Base-by-base conservation (phyloP, 2,329 filamentous ascomycete species). In the Talaromyces sp. region DNA sequence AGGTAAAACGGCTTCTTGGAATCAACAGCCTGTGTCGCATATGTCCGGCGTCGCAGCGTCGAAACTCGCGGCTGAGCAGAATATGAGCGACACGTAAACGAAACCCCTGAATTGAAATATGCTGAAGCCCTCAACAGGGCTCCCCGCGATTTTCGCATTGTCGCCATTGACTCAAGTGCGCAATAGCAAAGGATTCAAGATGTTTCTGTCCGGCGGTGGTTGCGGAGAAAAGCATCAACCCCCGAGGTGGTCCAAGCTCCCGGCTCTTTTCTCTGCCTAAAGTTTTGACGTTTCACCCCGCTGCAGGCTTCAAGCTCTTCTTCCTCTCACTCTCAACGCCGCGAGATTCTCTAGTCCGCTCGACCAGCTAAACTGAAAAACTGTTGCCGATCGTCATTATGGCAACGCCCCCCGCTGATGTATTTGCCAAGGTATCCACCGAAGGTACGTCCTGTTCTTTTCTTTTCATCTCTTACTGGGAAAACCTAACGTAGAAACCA, bases 1-100 rank as follows among this genome's bases (percentile, higher is more conserved):
- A 96, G 83, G 81, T 98, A 99, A 80, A 89, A 97, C 9, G 93
- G 92, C 79, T 98, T 98, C 63, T 78, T 74, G 3, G 66, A 59
- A 44, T 59, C 61, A 27, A 62, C 58, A 54, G 73, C 60, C 19
- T 65, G 66, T 47, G 72, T 72, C 64, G 72, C 71, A 64, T 71
- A 67, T 60, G 67, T 67, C 60, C 72, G 69, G 36, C 67, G 69
- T 61, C 68, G 64, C 55, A 62, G 9, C 62, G 58, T 53, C 62
- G 53, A 54, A 63, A 56, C 11, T 65, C 65, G 53, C 60, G 11
- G 57, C 10, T 32, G 39, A 27, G 25, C 30, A 56, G 64, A 30
- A 65, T 64, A 64, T 67, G 63, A 56, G 63, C 65, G 68, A 67
- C 70, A 71, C 15, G 67, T 69, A 73, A 73, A 75, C 15, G 64